Conservation (phyloP, 2,329 filamentous ascomycete species). For the Fusarium sp. region DNA sequence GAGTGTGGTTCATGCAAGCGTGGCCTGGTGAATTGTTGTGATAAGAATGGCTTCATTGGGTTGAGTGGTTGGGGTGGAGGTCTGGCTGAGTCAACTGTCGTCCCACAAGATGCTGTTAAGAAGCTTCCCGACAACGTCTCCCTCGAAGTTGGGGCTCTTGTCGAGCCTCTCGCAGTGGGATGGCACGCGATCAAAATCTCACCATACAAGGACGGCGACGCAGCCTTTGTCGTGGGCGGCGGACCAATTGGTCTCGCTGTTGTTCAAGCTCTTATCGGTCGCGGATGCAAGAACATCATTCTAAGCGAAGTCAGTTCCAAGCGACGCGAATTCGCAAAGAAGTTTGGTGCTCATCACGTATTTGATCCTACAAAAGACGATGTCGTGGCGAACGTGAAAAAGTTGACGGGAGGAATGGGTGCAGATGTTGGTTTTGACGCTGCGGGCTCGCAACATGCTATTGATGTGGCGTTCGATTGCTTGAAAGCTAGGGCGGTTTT, state of each 20-base stretch:
- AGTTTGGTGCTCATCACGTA: constrained; percentile 16
- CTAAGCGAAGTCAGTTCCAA: constrained; percentile 17
- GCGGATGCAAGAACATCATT: constrained; percentile 24
- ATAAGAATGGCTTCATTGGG: constrained; percentile 6
- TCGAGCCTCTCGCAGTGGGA: constrained; percentile 13
- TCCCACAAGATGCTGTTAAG: constrained; percentile 14
- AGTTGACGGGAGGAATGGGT: neutral
- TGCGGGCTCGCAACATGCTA: constrained; percentile 10
- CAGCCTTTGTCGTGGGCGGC: constrained; percentile 10
- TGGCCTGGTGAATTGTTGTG: constrained; percentile 11
- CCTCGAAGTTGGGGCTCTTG: constrained; percentile 5
- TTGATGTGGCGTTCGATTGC: constrained; percentile 16
- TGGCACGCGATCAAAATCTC: constrained; percentile 23
- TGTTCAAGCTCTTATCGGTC: neutral
- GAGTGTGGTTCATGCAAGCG: constrained; percentile 16
- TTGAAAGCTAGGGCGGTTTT: constrained; percentile 9
- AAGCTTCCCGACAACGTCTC: constrained; percentile 20
- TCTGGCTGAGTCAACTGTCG: neutral
- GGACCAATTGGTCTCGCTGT: constrained; percentile 21
- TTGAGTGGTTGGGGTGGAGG: constrained; percentile 24
- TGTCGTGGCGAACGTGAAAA: constrained; percentile 17
- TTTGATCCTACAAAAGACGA: constrained; percentile 24
- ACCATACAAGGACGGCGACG: constrained; percentile 5
- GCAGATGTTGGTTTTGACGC: constrained; percentile 23
- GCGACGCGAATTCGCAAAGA: constrained; percentile 20